Evolutionary conservation across 2,329 filamentous ascomycete genomes (phyloP).

Genomic region (Calycina herbarum): DNA sequence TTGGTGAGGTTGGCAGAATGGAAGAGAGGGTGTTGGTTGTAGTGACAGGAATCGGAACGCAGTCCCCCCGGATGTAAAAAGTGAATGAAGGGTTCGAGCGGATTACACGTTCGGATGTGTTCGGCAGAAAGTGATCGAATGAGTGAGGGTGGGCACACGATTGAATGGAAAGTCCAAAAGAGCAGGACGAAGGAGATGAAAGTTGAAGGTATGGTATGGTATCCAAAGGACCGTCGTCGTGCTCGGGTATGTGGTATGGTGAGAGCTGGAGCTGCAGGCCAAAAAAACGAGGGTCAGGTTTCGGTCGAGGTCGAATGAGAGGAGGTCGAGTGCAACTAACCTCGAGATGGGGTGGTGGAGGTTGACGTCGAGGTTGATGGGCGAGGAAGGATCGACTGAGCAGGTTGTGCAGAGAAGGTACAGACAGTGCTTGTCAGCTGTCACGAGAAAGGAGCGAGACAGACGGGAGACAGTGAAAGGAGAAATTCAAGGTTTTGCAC

Average conservation of each 20-base stretch:
- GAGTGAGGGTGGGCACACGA: neutral
- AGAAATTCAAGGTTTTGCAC: neutral
- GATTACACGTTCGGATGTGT: neutral
- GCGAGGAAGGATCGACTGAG: neutral
- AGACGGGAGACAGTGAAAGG: neutral
- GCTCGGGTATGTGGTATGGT: neutral
- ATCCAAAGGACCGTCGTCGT: constrained; percentile 6
- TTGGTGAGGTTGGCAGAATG: neutral
- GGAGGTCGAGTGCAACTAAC: neutral
- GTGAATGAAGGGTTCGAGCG: neutral
- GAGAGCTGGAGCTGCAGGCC: neutral
- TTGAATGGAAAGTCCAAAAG: neutral
- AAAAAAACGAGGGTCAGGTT: neutral
- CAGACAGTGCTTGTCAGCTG: neutral
- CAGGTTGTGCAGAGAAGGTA: neutral
- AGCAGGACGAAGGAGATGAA: neutral
- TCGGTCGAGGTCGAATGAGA: neutral
- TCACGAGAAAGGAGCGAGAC: neutral
- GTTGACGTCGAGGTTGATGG: neutral
- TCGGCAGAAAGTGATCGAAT: neutral
- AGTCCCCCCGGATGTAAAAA: constrained; percentile 5
- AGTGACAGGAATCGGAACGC: constrained; percentile 16
- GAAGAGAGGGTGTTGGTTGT: constrained; percentile 6
- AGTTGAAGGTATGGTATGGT: neutral
- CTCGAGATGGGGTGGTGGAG: neutral